phyloP scores from a whole-genome alignment of 2,329 filamentous ascomycete species.

The Pseudovirgaria hyperparasitica region DNA sequence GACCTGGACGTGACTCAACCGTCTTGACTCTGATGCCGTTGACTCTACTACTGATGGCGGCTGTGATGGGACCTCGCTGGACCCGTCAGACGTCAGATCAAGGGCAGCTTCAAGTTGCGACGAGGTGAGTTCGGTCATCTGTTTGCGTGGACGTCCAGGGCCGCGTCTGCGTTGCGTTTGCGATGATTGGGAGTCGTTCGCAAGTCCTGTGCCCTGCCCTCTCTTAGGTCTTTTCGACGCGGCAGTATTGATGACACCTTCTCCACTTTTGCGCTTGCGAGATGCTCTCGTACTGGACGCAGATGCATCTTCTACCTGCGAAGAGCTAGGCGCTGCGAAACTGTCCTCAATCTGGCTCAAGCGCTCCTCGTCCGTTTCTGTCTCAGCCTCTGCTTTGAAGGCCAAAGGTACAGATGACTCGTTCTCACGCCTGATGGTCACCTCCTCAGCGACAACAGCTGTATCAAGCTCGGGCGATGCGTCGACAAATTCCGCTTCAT shows the following conservation, averaged over 20 bases:
- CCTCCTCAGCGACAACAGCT: constrained; percentile 1
- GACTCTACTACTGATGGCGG: constrained; percentile 1
- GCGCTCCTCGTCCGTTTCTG: too few relatives aligned
- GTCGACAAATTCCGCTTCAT: background rate
- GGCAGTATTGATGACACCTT: too few relatives aligned
- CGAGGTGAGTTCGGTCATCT: constrained; percentile 8
- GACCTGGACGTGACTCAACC: constrained; percentile 16
- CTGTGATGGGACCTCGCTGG: constrained; percentile 14
- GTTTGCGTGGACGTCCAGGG: constrained; percentile 17
- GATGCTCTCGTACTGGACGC: too few relatives aligned
- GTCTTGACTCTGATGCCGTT: constrained; percentile 9
- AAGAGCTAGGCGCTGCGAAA: too few relatives aligned
- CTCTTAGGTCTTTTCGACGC: constrained; percentile 4
- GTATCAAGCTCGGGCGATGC: background rate
- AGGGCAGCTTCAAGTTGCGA: constrained; percentile 16
- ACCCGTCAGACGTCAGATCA: constrained; percentile 16
- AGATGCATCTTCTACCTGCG: too few relatives aligned
- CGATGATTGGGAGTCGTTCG: constrained; percentile 12
- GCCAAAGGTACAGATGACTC: background rate
- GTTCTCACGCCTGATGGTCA: background rate
- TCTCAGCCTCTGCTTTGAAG: constrained; percentile 8
- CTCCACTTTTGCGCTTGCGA: too few relatives aligned
- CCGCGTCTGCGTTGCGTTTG: constrained; percentile 15
- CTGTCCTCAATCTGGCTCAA: too few relatives aligned
- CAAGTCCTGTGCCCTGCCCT: constrained; percentile 6